Conservation (phyloP, 2,329 filamentous ascomycete species). For the Graphilbum sp. region DNA sequence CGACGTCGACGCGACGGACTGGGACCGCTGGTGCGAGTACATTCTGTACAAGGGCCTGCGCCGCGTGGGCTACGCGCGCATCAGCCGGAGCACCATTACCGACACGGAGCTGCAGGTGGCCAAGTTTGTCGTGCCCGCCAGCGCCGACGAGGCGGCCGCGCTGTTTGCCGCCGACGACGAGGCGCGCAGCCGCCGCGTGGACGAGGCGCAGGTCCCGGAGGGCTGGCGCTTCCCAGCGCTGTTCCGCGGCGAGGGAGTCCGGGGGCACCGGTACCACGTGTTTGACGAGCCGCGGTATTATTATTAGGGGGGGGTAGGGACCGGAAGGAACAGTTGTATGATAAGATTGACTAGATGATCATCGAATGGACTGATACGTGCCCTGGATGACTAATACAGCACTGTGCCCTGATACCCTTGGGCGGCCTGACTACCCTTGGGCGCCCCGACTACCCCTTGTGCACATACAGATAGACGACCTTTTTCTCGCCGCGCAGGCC, state of each 20-base stretch:
- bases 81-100: constrained; percentile 81
- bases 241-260: constrained; percentile 72
- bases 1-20: constrained; percentile 82
- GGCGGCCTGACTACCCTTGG: too few relatives aligned
- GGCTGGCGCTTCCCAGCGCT: constrained; percentile 70
- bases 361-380: too few relatives aligned
- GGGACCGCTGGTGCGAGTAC: constrained; percentile 98
- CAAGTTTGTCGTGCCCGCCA: constrained; percentile 75
- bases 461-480: constrained; percentile 44
- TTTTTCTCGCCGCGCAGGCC: constrained; percentile 31
- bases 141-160: constrained; percentile 25
- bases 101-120: constrained; percentile 95
- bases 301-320: constrained; percentile 13
- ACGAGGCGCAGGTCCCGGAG: constrained; percentile 58
- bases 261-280: constrained; percentile 86
- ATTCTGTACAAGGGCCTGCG: constrained; percentile 85
- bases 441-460: constrained; percentile 24
- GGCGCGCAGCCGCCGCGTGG: constrained; percentile 39
- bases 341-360: too few relatives aligned
- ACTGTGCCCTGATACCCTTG: too few relatives aligned
- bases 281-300: constrained; percentile 81
- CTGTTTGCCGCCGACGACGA: constrained; percentile 32
- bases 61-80: constrained; percentile 74
- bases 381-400: too few relatives aligned
- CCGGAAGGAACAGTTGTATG: neutral